These are phyloP conservation scores for Kuraishia cidri DNA, from an alignment of 805 yeast genomes.

Conservation along the genomic window DNA sequence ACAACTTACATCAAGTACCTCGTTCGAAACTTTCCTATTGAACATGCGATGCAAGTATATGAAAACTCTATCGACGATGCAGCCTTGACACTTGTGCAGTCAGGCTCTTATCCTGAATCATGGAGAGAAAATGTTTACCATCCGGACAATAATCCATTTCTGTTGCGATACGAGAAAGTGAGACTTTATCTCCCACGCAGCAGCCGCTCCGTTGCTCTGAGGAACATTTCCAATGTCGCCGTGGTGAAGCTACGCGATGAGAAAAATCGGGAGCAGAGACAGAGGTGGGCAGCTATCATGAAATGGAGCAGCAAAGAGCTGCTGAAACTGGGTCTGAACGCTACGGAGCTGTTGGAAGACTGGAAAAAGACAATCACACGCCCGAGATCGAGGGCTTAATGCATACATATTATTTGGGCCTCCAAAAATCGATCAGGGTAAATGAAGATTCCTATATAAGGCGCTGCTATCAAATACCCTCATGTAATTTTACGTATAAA, in stretches of 20 bases:
- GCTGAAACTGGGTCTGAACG: too few species aligned
- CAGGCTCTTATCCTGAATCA: not conserved
- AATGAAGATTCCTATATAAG: too few species aligned
- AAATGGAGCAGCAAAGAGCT: not conserved
- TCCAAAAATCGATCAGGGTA: too few species aligned
- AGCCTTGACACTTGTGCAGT: not conserved
- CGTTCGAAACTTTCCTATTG: slow-evolving; percentile 13
- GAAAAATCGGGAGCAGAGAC: not conserved
- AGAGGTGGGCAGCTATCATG: slow-evolving; percentile 2
- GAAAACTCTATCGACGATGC: slow-evolving; percentile 4
- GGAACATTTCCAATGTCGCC: slow-evolving; percentile 10
- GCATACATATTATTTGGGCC: too few species aligned
- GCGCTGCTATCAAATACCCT: too few species aligned
- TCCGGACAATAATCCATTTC: slow-evolving; percentile 17
- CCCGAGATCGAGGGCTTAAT: too few species aligned
- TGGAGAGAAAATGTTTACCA: slow-evolving; percentile 5
- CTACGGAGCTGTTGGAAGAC: too few species aligned
- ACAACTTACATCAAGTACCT: slow-evolving; percentile 20
- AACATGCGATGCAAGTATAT: slow-evolving; percentile 13
- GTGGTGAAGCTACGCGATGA: not conserved
- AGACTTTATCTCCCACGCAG: slow-evolving; percentile 8
- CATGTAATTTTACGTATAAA: too few species aligned
- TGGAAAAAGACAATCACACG: too few species aligned
- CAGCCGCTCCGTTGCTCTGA: slow-evolving; percentile 10
- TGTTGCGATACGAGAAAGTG: slow-evolving; percentile 13